Evolutionary conservation across 805 yeast genomes (phyloP).

Genomic region (Hemisphaericaspora nanyangensis): DNA sequence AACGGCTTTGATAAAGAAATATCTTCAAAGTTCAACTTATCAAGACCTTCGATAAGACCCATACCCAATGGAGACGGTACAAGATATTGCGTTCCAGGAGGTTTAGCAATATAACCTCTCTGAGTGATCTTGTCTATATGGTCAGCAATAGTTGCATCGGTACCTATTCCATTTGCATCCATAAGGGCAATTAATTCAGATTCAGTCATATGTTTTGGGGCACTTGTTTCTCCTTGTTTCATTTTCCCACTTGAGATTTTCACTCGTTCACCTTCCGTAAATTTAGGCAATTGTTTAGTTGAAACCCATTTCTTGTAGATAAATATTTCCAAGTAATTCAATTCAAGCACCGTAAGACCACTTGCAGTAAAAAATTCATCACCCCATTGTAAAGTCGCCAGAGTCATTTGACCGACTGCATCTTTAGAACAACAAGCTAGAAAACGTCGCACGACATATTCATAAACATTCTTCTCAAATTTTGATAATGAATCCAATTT

Average conservation of each 20-base stretch:
- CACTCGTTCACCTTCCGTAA: conserved; percentile 54
- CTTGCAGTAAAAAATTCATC: conserved; percentile 64
- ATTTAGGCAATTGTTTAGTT: conserved; percentile 58
- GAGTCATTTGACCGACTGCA: conserved; percentile 72
- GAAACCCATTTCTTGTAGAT: conserved; percentile 78
- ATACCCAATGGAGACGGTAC: conserved; percentile 82
- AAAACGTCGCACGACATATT: conserved; percentile 79
- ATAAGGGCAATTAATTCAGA: conserved; percentile 85
- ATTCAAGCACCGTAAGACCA: conserved; percentile 72
- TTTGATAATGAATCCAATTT: conserved; percentile 22
- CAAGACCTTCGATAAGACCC: conserved; percentile 86
- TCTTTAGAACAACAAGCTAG: conserved; percentile 90
- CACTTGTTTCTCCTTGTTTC: conserved; percentile 69
- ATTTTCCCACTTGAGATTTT: conserved; percentile 55
- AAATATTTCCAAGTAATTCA: conserved; percentile 79
- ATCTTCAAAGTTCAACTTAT: conserved; percentile 64
- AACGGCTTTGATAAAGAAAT: conserved; percentile 77
- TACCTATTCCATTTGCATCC: conserved; percentile 98
- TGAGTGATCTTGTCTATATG: conserved; percentile 79
- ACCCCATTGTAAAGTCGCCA: conserved; percentile 71
- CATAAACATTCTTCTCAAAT: conserved; percentile 72
- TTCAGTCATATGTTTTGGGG: conserved; percentile 86
- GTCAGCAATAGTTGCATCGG: conserved; percentile 98
- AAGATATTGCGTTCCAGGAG: conserved; percentile 41
- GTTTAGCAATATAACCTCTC: conserved; percentile 62